phyloP scores from a whole-genome alignment of 495 filamentous ascomycete species.

The Sordaria brevicollis region DNA sequence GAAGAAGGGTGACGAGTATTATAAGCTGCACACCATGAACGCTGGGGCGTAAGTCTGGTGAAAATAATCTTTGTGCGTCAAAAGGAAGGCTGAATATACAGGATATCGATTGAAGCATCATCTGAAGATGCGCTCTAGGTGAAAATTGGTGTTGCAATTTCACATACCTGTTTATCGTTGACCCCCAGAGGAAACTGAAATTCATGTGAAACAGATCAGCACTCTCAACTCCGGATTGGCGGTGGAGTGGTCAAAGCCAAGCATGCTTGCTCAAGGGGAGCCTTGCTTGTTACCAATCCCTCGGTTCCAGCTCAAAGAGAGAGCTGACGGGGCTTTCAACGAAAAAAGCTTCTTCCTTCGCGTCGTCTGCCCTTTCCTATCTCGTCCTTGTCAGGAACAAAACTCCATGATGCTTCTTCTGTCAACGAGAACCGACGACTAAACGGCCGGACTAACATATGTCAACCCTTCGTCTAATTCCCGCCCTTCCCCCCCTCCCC shows the following conservation, averaged over 20 bases:
- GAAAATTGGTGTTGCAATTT: not conserved
- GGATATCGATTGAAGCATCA: not conserved
- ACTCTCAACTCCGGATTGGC: not conserved
- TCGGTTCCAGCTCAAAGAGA: not conserved
- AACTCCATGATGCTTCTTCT: too few relatives aligned
- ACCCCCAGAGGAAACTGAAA: not conserved
- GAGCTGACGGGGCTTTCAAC: not conserved
- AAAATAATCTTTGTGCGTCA: not conserved
- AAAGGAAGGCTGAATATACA: not conserved
- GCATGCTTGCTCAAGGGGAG: not conserved
- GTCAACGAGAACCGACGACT: too few relatives aligned
- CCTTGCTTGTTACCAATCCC: not conserved
- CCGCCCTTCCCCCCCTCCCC: too few relatives aligned
- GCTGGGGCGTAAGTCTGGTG: constrained; percentile 11
- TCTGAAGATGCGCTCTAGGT: not conserved
- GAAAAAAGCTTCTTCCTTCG: not conserved
- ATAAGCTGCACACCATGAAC: constrained; percentile 10
- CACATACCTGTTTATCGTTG: not conserved
- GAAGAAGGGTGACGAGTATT: constrained; percentile 23
- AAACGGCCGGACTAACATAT: too few relatives aligned
- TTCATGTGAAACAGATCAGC: not conserved
- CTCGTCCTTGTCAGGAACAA: too few relatives aligned
- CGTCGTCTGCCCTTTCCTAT: too few relatives aligned
- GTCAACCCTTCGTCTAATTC: too few relatives aligned
- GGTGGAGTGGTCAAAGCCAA: not conserved